phyloP scores from a whole-genome alignment of 495 filamentous ascomycete species.

The Penicillium subrubescens region DNA sequence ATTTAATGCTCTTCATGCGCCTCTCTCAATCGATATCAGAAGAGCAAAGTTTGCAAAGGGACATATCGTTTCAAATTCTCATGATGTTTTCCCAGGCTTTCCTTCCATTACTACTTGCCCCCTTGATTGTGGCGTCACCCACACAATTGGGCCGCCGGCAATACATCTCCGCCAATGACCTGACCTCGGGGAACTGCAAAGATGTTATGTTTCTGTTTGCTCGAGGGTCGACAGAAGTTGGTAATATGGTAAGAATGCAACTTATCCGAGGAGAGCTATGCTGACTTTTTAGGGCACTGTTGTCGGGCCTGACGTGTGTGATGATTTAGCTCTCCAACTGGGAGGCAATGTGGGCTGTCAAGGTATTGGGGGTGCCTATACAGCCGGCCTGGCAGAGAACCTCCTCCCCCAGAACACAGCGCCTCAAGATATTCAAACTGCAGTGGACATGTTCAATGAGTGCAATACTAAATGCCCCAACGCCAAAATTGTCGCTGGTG shows the following conservation, averaged over 20 bases:
- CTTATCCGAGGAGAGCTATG: not conserved
- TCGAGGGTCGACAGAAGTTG: not conserved
- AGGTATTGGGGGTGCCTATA: not conserved
- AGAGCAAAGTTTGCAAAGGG: not conserved
- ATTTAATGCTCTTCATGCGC: not conserved
- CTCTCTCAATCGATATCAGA: not conserved
- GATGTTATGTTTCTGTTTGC: not conserved
- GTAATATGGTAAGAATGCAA: too few species aligned
- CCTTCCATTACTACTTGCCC: not conserved
- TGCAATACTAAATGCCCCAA: not conserved
- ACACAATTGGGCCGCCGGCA: not conserved
- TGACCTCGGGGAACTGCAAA: not conserved
- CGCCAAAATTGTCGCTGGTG: not conserved
- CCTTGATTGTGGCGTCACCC: not conserved
- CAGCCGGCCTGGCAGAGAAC: not conserved
- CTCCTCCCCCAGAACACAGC: not conserved
- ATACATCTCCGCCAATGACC: not conserved
- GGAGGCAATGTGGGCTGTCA: not conserved
- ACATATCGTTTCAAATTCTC: not conserved
- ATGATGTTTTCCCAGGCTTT: not conserved
- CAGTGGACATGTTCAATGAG: not conserved
- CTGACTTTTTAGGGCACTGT: not conserved
- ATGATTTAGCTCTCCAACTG: not conserved
- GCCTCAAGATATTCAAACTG: not conserved
- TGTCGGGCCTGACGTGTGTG: not conserved